These are phyloP conservation scores for Jatropha podagrica DNA, from an alignment of 441 rosid species.

Conservation along the genomic window DNA sequence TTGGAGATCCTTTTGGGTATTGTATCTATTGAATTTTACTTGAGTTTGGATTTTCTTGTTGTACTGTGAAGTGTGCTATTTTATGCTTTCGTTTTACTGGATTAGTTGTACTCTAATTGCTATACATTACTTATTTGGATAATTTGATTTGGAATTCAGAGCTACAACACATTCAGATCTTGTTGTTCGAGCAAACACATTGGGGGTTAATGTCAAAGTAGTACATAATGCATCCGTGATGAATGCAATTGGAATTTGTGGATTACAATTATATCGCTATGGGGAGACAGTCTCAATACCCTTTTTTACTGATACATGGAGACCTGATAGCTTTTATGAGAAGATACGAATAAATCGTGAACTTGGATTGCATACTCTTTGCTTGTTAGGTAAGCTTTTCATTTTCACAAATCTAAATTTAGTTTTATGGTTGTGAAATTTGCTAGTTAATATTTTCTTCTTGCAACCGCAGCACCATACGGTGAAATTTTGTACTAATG, in stretches of 20 bases:
- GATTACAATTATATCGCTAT: conserved; percentile 85
- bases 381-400: conserved; percentile 61
- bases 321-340: conserved; percentile 91
- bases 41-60: not conserved
- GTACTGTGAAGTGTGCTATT: not conserved
- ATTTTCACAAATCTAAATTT: not conserved
- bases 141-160: conserved; percentile 40
- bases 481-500: not conserved
- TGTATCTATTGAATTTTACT: not conserved
- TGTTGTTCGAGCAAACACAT: conserved; percentile 81
- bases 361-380: conserved; percentile 87
- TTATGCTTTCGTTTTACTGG: not conserved
- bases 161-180: conserved; percentile 94
- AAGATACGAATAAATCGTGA: conserved; percentile 60
- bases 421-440: not conserved
- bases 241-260: conserved; percentile 93
- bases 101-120: not conserved
- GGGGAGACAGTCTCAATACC: conserved; percentile 94
- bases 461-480: not conserved
- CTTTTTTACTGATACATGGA: conserved; percentile 85
- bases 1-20: conserved; percentile 95
- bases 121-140: not conserved
- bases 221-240: conserved; percentile 92
- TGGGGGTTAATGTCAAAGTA: conserved; percentile 69
- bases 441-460: not conserved